Evolutionary conservation across 129 eudicot genomes (phyloP).

Genomic region (Flaveria linearis): DNA sequence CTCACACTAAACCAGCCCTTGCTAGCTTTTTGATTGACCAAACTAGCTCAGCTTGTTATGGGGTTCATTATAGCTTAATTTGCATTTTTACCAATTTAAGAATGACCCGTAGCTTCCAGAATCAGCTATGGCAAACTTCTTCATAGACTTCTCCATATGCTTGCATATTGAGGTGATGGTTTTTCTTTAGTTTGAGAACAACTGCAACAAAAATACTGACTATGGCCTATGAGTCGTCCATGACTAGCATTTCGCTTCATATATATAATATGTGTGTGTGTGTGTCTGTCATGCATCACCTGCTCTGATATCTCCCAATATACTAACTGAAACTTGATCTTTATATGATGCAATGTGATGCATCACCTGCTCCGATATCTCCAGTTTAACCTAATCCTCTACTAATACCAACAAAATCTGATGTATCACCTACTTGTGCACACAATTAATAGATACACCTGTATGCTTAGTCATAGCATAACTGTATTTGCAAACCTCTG

Average conservation of each 20-base stretch:
- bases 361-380: neutral
- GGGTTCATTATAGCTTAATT: neutral
- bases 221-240: neutral
- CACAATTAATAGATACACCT: neutral
- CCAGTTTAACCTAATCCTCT: neutral
- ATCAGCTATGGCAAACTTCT: neutral
- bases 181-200: neutral
- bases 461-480: neutral
- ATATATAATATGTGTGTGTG: no score
- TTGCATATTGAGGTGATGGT: constrained; percentile 1
- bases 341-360: neutral
- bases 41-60: constrained; percentile 10
- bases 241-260: neutral
- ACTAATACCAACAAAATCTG: neutral
- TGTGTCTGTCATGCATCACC: no score
- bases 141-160: neutral
- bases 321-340: neutral
- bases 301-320: no score
- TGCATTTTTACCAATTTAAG: neutral
- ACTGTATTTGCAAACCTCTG: no score
- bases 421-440: constrained; percentile 7
- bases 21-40: constrained; percentile 16
- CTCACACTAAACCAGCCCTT: constrained; percentile 3
- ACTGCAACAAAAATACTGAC: neutral
- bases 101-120: neutral